A percentile compares a stretch with the other conserved stretches of the same genome.
These are phyloP conservation scores for Cyberlindnera lachancei DNA, from an alignment of 805 yeast species.

Conservation along the genomic window DNA sequence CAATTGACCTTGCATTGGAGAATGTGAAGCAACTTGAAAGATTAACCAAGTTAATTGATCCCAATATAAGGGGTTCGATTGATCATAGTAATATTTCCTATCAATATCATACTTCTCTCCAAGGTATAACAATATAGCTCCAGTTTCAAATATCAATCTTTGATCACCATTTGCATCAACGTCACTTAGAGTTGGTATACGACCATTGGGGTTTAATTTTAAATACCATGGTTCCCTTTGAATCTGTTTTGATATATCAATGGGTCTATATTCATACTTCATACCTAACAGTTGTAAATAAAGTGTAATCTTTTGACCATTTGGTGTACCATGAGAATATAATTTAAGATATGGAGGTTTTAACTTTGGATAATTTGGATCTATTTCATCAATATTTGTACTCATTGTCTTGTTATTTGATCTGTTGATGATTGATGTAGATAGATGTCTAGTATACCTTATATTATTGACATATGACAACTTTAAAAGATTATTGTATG, in stretches of 20 bases:
- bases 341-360: slow-evolving; percentile 37
- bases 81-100: slow-evolving; percentile 30
- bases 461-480: too few relatives aligned
- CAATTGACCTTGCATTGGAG: slow-evolving; percentile 61
- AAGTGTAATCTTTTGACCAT: slow-evolving; percentile 32
- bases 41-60: slow-evolving; percentile 44
- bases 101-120: slow-evolving; percentile 55
- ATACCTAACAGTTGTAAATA: slow-evolving; percentile 27
- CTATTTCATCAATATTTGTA: slow-evolving; percentile 18
- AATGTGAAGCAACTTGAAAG: slow-evolving; percentile 52
- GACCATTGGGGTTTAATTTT: slow-evolving; percentile 53
- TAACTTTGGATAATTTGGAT: slow-evolving; percentile 24
- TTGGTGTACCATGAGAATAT: slow-evolving; percentile 36
- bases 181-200: slow-evolving; percentile 48
- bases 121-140: slow-evolving; percentile 52
- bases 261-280: slow-evolving; percentile 26
- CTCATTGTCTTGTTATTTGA: neutral
- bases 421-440: neutral
- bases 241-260: slow-evolving; percentile 35
- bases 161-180: slow-evolving; percentile 31
- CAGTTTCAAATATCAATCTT: slow-evolving; percentile 47
- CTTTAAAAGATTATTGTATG: too few relatives aligned
- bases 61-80: slow-evolving; percentile 38
- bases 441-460: too few relatives aligned
- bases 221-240: slow-evolving; percentile 54